Evolutionary conservation across 257 asterid genomes (phyloP), one percentile per base, ranked within the genome.

Genomic region (Ballota nigra): DNA sequence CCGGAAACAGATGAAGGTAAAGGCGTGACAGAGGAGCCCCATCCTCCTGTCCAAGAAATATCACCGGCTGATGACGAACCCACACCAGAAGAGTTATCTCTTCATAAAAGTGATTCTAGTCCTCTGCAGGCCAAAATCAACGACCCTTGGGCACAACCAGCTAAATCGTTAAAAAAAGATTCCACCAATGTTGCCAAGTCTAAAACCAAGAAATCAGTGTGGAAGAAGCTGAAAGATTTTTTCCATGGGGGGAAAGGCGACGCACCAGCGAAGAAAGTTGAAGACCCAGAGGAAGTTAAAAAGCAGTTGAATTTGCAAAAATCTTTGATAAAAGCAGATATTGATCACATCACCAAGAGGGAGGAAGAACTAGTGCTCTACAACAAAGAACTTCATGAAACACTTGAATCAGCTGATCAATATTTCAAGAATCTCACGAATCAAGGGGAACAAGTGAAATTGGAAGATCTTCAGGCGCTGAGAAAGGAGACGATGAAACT

Each of bases 401-500:
- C 6, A 1, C 34, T 52, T 10, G 0, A 3, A 0, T 62, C 20
- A 6, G 55, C 66, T 29, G 0, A 1, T 6, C 3, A 59, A 7
- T 40, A 31, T 4, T 49, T 80, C 2, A 40, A 62, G 19, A 2
- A 4, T 0, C 3, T 4, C n/a, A 10, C 23, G 45, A 7, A 58
- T 6, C 10, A 38, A 1, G 67, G 41, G n/a, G 59, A 51, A 36
- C 10, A 38, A 1, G 67, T 29, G n/a, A 63, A 51, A 36, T 2
- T 2, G 43, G 29, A 19, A 6, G 75, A 68, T 10, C 15, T 74
- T 0, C 12, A 23, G 0, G 66, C 62, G 20, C 29, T 77, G 69
- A 67, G 71, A n/a, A 63, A 62, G 67, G 78, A 34, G 20, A 47
- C 79, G 41, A 79, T 75, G 51, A 82, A 77, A 28, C 53, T 84